Conservation (phyloP, 1,284 basidiomycete genomes). For the Ustilago cynodontis region DNA sequence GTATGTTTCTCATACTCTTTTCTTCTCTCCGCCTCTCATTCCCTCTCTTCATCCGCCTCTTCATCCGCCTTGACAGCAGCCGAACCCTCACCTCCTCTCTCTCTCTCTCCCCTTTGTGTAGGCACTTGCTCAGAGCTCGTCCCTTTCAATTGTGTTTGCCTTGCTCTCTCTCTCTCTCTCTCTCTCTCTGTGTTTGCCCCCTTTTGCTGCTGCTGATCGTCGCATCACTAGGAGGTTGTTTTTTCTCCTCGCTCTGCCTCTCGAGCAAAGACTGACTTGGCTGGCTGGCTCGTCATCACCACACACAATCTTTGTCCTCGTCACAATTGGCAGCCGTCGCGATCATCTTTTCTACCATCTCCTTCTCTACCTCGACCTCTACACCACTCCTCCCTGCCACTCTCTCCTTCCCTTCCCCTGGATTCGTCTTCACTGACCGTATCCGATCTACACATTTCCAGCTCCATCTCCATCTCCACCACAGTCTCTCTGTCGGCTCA, state of each 20-base stretch:
- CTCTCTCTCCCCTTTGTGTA: neutral
- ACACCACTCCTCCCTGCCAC: neutral
- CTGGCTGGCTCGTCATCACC: neutral
- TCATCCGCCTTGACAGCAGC: neutral
- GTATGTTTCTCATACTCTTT: constrained; percentile 2
- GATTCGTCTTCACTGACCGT: neutral
- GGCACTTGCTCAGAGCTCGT: neutral
- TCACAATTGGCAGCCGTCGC: constrained; percentile 10
- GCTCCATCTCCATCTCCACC: neutral
- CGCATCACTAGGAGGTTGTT: too few species aligned
- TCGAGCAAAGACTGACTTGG: neutral
- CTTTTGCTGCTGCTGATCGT: too few species aligned
- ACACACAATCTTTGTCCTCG: neutral
- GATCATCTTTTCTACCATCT: constrained; percentile 20
- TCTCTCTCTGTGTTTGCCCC: too few species aligned
- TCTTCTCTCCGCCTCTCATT: neutral
- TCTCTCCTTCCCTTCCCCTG: neutral
- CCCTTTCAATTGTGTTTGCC: constrained; percentile 12
- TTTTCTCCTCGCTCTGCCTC: too few species aligned
- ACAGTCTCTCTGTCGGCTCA: constrained; percentile 8
- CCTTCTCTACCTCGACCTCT: constrained; percentile 14
- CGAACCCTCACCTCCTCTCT: neutral
- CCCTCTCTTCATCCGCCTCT: neutral
- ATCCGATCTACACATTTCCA: neutral
- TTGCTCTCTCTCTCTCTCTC: neutral